Evolutionary conservation across 129 eudicot genomes (phyloP), one percentile per base, ranked within the genome.

Genomic region (Flaveria ramosissima): DNA sequence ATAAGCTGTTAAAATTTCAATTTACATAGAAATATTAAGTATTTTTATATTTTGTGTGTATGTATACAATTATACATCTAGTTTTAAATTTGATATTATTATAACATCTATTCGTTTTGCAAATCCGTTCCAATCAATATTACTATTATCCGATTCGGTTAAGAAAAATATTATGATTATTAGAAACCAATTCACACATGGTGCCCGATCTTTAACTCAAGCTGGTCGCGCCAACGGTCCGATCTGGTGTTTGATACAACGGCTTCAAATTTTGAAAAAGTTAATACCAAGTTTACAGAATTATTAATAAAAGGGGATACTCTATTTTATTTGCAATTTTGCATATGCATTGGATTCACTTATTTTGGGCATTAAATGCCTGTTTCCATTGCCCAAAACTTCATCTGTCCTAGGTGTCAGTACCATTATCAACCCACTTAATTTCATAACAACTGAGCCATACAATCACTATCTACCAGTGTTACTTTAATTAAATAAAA

Each of bases 321-420:
- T 46, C 17, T 63, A 3, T 69, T 57, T 24, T 69, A 26, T 42
- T 20, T 21, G 15, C 57, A 50, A 26, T 50, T 13, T 15, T 50
- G 60, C 8, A 5, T 43, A 60, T 59, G 39, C 42, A 45, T 60
- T 24, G 45, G 80, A 53, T 42, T 66, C 52, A 77, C 68, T 51
- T 50, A 30, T 61, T 9, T 72, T 72, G 64, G 67, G 83, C 78
- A 79, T 61, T 79, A 73, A 80, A 80, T 80, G 78, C 74, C 66
- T 41, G 59, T 65, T 72, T 72, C 26, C 78, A 52, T 63, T 63
- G 69, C 83, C 83, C 83, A 65, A 80, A 80, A 74, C 83, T 51
- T 79, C 68, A 72, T 72, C 83, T 79, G 83, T 71, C 68, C 68
- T 79, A 48, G 67, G 69, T 79, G 68, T 79, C 74, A 72, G 83